Percentiles rank a stretch among this genome's conserved stretches.
phyloP scores from a whole-genome alignment of 306 rosid genomes.

The Sphenostylis stenocarpa region DNA sequence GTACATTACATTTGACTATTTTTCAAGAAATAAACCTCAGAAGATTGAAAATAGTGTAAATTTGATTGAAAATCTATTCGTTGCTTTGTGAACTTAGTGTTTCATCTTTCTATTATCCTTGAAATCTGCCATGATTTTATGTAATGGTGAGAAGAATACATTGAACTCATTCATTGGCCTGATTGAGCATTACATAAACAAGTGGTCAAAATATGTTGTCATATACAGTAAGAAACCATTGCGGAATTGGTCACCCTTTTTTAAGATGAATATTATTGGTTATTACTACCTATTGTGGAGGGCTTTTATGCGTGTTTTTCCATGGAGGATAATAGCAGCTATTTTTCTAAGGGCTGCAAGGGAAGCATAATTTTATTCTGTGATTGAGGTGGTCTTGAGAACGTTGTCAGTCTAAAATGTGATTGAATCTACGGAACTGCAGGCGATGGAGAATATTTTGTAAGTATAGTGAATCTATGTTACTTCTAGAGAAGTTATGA shows the following conservation, averaged over 20 bases:
- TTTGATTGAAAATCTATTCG: conserved; percentile 39
- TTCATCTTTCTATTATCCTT: conserved; percentile 10
- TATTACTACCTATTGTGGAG: neutral
- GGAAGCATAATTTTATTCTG: conserved; percentile 15
- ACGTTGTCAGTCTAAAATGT: neutral
- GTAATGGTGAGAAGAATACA: conserved; percentile 2
- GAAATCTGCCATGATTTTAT: conserved; percentile 9
- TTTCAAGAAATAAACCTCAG: conserved; percentile 46
- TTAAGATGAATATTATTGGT: neutral
- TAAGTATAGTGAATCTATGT: neutral
- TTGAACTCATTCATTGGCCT: neutral
- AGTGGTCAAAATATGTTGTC: neutral
- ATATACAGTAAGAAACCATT: neutral
- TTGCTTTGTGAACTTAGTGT: conserved; percentile 37
- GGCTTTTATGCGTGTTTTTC: neutral
- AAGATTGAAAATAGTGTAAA: conserved; percentile 35
- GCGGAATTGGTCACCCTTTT: neutral
- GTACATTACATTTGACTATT: conserved; percentile 70
- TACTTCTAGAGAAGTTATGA: neutral
- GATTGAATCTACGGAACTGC: neutral
- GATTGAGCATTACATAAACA: conserved; percentile 3
- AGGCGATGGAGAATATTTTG: neutral
- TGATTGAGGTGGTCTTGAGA: conserved; percentile 12
- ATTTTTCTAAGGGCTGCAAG: neutral
- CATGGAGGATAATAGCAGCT: neutral